Evolutionary conservation across 345 rosid species (phyloP), one percentile per base, ranked within the genome.

Genomic region (Eucalyptus urophylla): DNA sequence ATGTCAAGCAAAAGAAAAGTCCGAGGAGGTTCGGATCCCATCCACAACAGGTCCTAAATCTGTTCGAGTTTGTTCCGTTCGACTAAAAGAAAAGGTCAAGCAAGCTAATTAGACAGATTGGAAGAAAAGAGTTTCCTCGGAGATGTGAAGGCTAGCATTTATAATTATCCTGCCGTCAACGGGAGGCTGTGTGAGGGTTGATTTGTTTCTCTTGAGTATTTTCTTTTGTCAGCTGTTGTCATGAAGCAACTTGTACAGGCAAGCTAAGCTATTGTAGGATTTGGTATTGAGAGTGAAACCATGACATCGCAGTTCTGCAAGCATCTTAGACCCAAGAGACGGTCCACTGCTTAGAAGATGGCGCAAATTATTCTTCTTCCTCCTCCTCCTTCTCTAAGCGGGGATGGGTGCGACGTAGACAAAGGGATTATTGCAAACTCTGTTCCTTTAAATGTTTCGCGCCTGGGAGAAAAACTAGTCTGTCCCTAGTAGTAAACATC

Each of bases 21-120:
- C 19, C 91, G 94, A 91, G 90, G 95, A 94, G 99, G 98, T 86
- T 91, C 99, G 56, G 96, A 97, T 94, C 99, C 99, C 90, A 96
- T 96, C 89, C 99, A 97, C 92, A 97, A 97, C 96, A 93, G 93
- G 92, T 50, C 94, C 50, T 93, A 87, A 90, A 50, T 86, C 69
- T 76, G 0, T 76, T 37, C 3, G 47, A 86, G 49, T 56, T 89
- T 89, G 88, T 91, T 92, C 91, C 56, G 87, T 86, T 25, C 83
- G 90, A 89, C 83, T 40, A 37, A 11, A 21, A 76, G 45, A 76
- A 76, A 37, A 10, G 88, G 88, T 58, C 88, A 37, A 53, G 89
- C 50, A 90, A 92, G 93, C 7, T 88, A 88, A 90, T 87, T 89
- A n/a, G 87, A 6, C 8, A 13, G 87, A 16, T 17, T 8, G 43